Percentiles rank a stretch among this genome's conserved stretches.
Conservation (phyloP, 1,284 basidiomycete species). For the Golubevia sp. region DNA sequence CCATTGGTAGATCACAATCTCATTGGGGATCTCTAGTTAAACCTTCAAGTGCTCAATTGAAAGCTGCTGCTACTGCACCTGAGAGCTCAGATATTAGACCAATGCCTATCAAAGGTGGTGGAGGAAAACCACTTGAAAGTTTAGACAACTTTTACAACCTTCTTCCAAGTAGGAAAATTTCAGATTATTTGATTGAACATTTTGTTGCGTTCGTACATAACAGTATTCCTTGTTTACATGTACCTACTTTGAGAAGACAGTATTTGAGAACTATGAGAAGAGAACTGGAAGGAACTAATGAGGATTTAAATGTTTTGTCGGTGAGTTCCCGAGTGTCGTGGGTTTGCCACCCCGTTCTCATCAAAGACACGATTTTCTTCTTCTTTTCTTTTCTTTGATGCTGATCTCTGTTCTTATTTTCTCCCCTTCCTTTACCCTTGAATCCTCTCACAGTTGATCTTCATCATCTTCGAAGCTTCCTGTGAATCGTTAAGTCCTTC, state of each 20-base stretch:
- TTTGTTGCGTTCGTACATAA: background rate
- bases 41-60: background rate
- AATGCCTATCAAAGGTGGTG: background rate
- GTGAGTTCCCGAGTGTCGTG: no score
- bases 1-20: background rate
- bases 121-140: background rate
- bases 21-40: background rate
- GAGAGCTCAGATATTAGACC: background rate
- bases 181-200: background rate
- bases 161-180: background rate
- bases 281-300: no score
- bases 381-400: no score
- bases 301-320: no score
- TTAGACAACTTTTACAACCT: background rate
- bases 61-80: background rate
- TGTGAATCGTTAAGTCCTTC: slow-evolving; percentile 29
- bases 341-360: no score
- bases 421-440: slow-evolving; percentile 17
- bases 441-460: slow-evolving; percentile 23
- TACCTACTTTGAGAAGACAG: no score
- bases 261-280: no score
- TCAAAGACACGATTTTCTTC: no score
- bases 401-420: slow-evolving; percentile 4
- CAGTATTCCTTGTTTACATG: no score
- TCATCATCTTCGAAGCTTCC: slow-evolving; percentile 24